Conservation (phyloP, 371 early-diverging fungal genomes). For the Capniomyces stellatus region DNA sequence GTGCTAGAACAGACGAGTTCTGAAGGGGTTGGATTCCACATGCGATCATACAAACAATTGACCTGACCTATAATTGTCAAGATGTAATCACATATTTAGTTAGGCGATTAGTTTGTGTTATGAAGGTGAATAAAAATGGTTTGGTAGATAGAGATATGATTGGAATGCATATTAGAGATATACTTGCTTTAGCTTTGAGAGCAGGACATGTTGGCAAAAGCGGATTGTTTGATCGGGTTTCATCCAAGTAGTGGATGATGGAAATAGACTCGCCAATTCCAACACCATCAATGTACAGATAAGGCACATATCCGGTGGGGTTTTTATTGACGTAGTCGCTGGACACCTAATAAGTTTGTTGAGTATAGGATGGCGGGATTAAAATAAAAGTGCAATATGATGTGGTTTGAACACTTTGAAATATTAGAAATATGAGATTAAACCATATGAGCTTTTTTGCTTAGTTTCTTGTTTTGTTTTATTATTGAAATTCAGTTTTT, state of each 20-base stretch:
- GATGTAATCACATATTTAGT: not conserved
- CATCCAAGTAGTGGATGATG: constrained; percentile 79
- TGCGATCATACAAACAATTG: constrained; percentile 46
- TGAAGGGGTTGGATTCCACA: constrained; percentile 82
- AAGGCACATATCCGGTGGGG: constrained; percentile 52
- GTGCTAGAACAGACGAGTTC: constrained; percentile 51
- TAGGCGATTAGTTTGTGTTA: not conserved
- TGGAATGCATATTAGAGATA: not conserved
- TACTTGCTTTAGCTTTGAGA: constrained; percentile 17
- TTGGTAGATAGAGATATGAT: not conserved
- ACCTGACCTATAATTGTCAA: constrained; percentile 32
- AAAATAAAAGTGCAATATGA: too few relatives aligned
- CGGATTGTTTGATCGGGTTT: constrained; percentile 42
- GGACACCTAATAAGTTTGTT: too few relatives aligned
- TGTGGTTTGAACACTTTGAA: too few relatives aligned
- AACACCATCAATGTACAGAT: constrained; percentile 36
- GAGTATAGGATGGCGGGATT: too few relatives aligned
- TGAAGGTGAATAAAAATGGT: not conserved
- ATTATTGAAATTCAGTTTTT: too few relatives aligned
- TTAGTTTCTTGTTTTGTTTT: too few relatives aligned
- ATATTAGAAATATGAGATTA: too few relatives aligned
- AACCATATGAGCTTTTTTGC: too few relatives aligned
- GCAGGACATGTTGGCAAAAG: constrained; percentile 53
- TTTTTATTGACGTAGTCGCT: constrained; percentile 34
- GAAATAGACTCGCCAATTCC: constrained; percentile 50